Percentiles rank a stretch among this genome's conserved stretches.
phyloP scores from a whole-genome alignment of 176 grass and related monocot species.

The Metroxylon sagu region DNA sequence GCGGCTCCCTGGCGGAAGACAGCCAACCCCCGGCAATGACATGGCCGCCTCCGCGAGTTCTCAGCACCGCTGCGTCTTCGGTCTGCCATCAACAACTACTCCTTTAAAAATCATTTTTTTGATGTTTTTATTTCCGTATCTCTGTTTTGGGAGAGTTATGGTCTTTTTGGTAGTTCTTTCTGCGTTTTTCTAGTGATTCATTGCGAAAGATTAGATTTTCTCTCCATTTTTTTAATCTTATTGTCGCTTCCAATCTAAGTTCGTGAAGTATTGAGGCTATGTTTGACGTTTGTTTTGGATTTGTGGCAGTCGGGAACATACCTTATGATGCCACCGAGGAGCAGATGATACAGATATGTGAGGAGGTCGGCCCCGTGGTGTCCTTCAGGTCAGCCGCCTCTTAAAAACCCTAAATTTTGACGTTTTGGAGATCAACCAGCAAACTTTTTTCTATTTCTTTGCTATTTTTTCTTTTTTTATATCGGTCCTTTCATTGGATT shows the following conservation, averaged over 20 bases:
- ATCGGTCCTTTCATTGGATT: too few species aligned
- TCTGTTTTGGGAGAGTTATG: not conserved
- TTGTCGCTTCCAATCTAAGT: not conserved
- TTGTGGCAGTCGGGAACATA: constrained; percentile 85
- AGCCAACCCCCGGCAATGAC: not conserved
- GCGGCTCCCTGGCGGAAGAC: not conserved
- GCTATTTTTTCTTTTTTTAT: not conserved
- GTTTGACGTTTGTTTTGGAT: constrained; percentile 19
- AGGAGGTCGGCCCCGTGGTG: constrained; percentile 81
- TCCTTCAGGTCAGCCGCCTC: constrained; percentile 71
- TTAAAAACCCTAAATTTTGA: constrained; percentile 6
- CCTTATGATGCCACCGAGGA: constrained; percentile 90
- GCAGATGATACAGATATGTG: constrained; percentile 86
- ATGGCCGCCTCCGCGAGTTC: constrained; percentile 29
- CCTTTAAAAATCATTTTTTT: too few species aligned
- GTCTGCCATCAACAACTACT: constrained; percentile 18
- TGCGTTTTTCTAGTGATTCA: not conserved
- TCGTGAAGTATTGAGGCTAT: not conserved
- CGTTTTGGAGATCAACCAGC: too few species aligned
- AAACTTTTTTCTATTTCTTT: too few species aligned
- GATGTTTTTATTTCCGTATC: not conserved
- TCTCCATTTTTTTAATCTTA: not conserved
- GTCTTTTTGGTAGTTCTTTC: not conserved
- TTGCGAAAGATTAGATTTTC: not conserved
- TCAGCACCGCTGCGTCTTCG: constrained; percentile 92